A percentile compares a stretch with the other conserved stretches of the same genome.
Conservation (phyloP, 2,329 filamentous ascomycete species). For the Penicillium palitans region DNA sequence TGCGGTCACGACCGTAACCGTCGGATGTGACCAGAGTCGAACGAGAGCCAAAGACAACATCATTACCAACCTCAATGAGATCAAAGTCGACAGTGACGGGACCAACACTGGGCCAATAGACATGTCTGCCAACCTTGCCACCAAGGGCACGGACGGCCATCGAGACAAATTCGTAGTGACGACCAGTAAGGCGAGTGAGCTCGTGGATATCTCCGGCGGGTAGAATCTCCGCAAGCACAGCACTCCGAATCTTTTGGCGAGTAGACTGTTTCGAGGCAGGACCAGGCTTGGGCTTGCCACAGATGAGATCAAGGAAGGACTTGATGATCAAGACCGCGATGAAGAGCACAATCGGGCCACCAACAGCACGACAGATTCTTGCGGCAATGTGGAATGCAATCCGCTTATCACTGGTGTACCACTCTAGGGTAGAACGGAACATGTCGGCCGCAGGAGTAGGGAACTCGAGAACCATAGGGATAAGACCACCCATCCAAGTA, state of each 20-base stretch:
- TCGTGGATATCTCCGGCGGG: conserved; percentile 49
- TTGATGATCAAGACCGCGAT: conserved; percentile 15
- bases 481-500: conserved; percentile 44
- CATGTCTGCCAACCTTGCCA: conserved; percentile 51
- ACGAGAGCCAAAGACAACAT: conserved; percentile 61
- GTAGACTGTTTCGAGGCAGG: conserved; percentile 18
- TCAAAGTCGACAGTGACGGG: conserved; percentile 57
- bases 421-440: conserved; percentile 19
- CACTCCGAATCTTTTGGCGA: conserved; percentile 19
- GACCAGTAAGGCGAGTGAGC: conserved; percentile 54
- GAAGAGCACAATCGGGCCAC: conserved; percentile 19
- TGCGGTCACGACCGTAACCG: conserved; percentile 49
- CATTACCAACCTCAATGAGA: conserved; percentile 56
- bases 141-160: conserved; percentile 53
- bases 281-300: conserved; percentile 21
- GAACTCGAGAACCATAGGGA: conserved; percentile 21
- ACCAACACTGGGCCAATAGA: conserved; percentile 61
- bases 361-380: conserved; percentile 19
- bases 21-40: conserved; percentile 57
- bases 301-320: conserved; percentile 16
- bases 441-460: conserved; percentile 13
- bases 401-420: conserved; percentile 19
- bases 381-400: conserved; percentile 23
- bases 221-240: conserved; percentile 36
- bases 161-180: conserved; percentile 58